These are phyloP conservation scores for Nakaseomyces bracarensis DNA, from an alignment of 1,139 yeast species.

Conservation along the genomic window DNA sequence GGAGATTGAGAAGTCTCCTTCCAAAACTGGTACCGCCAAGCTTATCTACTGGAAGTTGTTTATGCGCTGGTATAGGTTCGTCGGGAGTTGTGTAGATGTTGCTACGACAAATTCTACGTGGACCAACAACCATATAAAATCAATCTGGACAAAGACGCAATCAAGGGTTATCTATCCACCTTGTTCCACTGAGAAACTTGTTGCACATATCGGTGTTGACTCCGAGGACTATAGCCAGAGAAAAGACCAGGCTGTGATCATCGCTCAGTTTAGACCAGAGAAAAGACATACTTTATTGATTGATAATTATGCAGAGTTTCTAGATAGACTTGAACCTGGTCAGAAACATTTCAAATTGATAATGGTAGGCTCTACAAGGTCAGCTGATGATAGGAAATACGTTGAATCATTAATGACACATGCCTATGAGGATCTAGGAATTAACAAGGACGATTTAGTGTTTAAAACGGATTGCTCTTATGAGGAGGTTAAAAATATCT, in stretches of 20 bases:
- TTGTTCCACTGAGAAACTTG: constrained; percentile 57
- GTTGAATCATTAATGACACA: constrained; percentile 43
- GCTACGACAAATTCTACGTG: constrained; percentile 82
- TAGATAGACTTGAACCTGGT: constrained; percentile 9
- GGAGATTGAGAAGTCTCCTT: constrained; percentile 22
- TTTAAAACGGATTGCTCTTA: constrained; percentile 75
- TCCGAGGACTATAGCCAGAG: constrained; percentile 30
- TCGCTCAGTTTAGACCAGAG: constrained; percentile 95
- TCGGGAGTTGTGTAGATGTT: constrained; percentile 60
- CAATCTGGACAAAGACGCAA: constrained; percentile 45
- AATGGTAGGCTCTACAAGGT: constrained; percentile 79
- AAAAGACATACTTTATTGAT: constrained; percentile 76
- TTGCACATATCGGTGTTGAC: constrained; percentile 18
- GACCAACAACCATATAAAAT: constrained; percentile 68
- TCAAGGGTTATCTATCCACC: constrained; percentile 69
- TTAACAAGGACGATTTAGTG: constrained; percentile 44
- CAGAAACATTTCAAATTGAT: constrained; percentile 45
- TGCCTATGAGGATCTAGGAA: constrained; percentile 39
- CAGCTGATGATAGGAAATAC: constrained; percentile 53
- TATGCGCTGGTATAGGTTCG: constrained; percentile 52
- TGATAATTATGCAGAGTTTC: constrained; percentile 50
- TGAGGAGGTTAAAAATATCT: constrained; percentile 46
- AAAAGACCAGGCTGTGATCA: constrained; percentile 53
- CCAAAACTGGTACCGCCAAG: constrained; percentile 35
- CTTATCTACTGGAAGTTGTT: constrained; percentile 63